Conservation (phyloP, 495 filamentous ascomycete species). For the Xanthoparmelia taractica region DNA sequence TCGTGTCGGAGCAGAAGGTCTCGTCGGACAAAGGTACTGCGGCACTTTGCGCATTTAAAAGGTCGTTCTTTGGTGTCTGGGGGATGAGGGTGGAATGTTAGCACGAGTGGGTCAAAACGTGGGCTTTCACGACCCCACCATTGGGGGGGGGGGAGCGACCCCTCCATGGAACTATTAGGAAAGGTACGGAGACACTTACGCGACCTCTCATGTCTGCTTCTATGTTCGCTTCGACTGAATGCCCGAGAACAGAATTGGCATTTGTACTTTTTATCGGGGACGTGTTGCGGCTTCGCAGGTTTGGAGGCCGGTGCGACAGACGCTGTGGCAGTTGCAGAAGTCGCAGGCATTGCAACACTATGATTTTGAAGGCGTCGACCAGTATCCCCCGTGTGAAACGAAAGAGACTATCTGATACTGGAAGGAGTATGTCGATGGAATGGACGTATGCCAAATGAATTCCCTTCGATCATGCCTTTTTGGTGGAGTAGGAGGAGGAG, state of each 20-base stretch:
- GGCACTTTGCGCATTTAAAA: slow-evolving; percentile 96
- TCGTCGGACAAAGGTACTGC: slow-evolving; percentile 96
- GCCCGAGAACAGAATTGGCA: slow-evolving; percentile 97
- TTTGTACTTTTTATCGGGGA: slow-evolving; percentile 73
- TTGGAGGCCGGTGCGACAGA: slow-evolving; percentile 8
- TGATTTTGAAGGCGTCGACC: slow-evolving; percentile 18
- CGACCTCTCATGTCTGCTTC: slow-evolving; percentile 92
- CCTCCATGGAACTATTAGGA: slow-evolving; percentile 21
- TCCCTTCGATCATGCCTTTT: slow-evolving; percentile 22
- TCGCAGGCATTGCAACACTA: slow-evolving; percentile 30
- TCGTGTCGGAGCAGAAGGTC: slow-evolving; percentile 95
- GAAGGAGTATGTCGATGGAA: slow-evolving; percentile 15
- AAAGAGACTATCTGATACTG: slow-evolving; percentile 22
- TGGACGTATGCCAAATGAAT: slow-evolving; percentile 17
- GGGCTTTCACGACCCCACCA: slow-evolving; percentile 24
- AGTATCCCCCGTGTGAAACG: slow-evolving; percentile 21
- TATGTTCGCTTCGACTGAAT: slow-evolving; percentile 94
- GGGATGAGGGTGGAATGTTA: slow-evolving; percentile 7
- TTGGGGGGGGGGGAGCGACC: slow-evolving; percentile 18
- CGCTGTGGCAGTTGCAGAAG: slow-evolving; percentile 43
- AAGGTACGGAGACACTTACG: slow-evolving; percentile 60
- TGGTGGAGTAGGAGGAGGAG: slow-evolving; percentile 5
- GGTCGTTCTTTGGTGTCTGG: slow-evolving; percentile 97
- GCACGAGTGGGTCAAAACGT: slow-evolving; percentile 2
- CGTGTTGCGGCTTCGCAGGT: slow-evolving; percentile 45